Evolutionary conservation across 257 asterid species (phyloP), one percentile per base, ranked within the genome.

Genomic region (Fraxinus pennsylvanica): DNA sequence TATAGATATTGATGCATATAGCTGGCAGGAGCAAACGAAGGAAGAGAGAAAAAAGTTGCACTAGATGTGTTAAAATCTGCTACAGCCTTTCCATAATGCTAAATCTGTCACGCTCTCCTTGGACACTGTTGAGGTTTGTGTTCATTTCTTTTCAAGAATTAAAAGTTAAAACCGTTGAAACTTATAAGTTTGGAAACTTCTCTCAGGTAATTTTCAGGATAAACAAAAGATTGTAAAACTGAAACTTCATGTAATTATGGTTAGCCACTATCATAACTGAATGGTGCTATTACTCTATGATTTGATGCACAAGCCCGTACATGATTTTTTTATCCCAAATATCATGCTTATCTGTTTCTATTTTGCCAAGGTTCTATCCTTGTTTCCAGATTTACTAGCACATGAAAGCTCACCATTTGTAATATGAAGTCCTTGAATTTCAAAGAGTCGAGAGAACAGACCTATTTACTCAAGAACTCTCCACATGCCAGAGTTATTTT

Each of bases 1-100:
- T n/a, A 17, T 57, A n/a, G 66, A 59, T 19, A 6, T 59, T 59
- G 29, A n/a, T 1, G 0, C 3, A 39, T 39, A 39, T 9, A 2
- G 12, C 1, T 15, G 22, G 61, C 15, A 6, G 8, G 8, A 3
- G 61, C 4, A 9, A 59, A 21, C 9, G 3, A 0, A n/a, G 30
- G 67, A 59, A 19, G 27, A n/a, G 9, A 21, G 67, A 59, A 59
- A 21, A 22, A 59, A 8, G 30, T 21, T 59, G 29, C 25, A 21
- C 6, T 6, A 59, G 12, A 59, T 59, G 13, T 59, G 67, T 59
- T 10, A 59, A 59, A 59, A 59, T 21, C 5, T 59, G 30, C 30
- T 59, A 59, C 67, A 59, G 27, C 67, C 29, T 6, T 59, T 59
- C n/a, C 67, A 59, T n/a, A 59, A n/a, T n/a, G 67, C 67, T n/a